A percentile compares a stretch with the other conserved stretches of the same genome.
phyloP scores from a whole-genome alignment of 306 rosid genomes.

The Citrullus amarus region DNA sequence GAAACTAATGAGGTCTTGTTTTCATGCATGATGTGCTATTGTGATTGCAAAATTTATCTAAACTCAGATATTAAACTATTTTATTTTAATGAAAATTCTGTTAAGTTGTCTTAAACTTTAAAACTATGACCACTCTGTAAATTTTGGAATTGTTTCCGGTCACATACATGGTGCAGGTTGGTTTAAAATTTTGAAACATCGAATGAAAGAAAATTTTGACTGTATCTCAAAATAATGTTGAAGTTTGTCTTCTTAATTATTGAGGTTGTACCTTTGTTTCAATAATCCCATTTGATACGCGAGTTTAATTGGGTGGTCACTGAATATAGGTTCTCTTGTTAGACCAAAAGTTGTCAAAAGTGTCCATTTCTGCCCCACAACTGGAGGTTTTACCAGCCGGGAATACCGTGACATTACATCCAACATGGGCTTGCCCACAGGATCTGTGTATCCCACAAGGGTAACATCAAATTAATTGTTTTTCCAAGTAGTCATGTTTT shows the following conservation, averaged over 20 bases:
- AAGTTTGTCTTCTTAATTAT: not conserved
- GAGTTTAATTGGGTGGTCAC: slow-evolving; percentile 9
- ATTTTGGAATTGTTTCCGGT: not conserved
- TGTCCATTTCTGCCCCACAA: slow-evolving; percentile 89
- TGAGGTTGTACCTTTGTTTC: not conserved
- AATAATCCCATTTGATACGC: not conserved
- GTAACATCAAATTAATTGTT: slow-evolving; percentile 39
- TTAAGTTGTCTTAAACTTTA: not conserved
- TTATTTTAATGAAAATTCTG: not conserved
- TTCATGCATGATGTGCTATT: not conserved
- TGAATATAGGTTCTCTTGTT: slow-evolving; percentile 77
- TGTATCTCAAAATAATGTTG: not conserved
- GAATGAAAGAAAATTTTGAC: not conserved
- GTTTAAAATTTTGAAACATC: not conserved
- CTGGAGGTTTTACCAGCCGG: slow-evolving; percentile 53
- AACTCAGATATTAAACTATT: not conserved
- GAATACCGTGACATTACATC: slow-evolving; percentile 95
- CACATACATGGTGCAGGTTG: not conserved
- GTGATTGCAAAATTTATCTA: not conserved
- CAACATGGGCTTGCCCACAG: slow-evolving; percentile 89
- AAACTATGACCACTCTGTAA: not conserved
- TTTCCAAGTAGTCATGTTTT: slow-evolving; percentile 9
- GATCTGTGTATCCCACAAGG: slow-evolving; percentile 96
- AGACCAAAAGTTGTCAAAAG: slow-evolving; percentile 97
- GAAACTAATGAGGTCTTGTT: not conserved